phyloP scores from a whole-genome alignment of 2,329 filamentous ascomycete genomes.

The Chaetomium strumarium region DNA sequence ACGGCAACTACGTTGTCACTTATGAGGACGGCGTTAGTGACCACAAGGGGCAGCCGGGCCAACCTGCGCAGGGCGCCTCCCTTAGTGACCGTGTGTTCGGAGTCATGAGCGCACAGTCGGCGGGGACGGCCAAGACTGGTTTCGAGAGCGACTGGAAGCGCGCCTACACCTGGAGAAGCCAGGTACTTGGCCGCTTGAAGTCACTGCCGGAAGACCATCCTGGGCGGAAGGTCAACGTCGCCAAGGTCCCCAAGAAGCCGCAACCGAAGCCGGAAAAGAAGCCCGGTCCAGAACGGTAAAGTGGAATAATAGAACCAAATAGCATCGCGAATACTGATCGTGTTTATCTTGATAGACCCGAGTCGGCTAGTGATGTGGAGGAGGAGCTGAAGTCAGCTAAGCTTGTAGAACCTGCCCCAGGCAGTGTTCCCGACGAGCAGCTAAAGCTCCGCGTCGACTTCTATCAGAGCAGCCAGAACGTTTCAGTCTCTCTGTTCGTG shows the following conservation, averaged over 20 bases:
- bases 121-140: constrained; percentile 12
- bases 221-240: constrained; percentile 41
- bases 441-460: constrained; percentile 36
- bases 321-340: no score
- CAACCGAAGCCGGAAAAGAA: constrained; percentile 22
- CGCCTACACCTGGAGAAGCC: constrained; percentile 42
- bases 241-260: constrained; percentile 30
- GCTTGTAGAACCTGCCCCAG: constrained; percentile 7
- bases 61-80: not conserved
- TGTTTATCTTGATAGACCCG: no score
- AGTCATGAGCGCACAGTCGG: not conserved
- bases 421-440: constrained; percentile 23
- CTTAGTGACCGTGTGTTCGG: not conserved
- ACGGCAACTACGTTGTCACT: constrained; percentile 44
- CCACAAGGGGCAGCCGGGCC: constrained; percentile 22
- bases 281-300: constrained; percentile 2
- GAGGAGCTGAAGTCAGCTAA: constrained; percentile 11
- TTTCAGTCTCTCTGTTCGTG: constrained; percentile 36
- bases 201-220: constrained; percentile 39
- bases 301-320: no score
- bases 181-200: constrained; percentile 42
- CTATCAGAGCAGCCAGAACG: constrained; percentile 35
- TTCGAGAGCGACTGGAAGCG: constrained; percentile 33
- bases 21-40: constrained; percentile 28
- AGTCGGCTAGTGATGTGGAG: not conserved